Evolutionary conservation across 768 basidiomycete genomes (phyloP).

Genomic region (Rhodosporidiobolus odoratus): DNA sequence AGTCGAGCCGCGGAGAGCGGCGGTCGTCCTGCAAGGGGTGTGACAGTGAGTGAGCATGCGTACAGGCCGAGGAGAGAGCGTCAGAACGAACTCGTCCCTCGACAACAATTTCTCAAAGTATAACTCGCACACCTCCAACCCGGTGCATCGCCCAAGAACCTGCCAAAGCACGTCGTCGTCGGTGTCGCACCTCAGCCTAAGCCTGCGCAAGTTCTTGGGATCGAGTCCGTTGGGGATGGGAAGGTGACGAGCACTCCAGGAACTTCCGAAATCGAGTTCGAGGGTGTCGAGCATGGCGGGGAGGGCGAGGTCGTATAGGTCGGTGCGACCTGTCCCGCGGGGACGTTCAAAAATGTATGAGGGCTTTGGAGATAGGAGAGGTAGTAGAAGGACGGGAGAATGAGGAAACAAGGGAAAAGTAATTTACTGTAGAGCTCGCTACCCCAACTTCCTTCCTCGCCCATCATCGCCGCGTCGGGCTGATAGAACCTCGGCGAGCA

Average conservation of each 20-base stretch:
- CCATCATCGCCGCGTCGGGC: neutral
- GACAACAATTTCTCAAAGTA: conserved; percentile 10
- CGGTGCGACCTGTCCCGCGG: no score
- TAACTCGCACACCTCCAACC: conserved; percentile 11
- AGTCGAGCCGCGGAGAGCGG: neutral
- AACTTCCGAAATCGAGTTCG: conserved; percentile 6
- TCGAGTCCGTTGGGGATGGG: neutral
- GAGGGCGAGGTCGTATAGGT: neutral
- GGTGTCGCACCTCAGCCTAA: neutral
- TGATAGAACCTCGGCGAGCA: conserved; percentile 5
- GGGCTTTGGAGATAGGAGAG: no score
- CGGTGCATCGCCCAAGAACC: neutral
- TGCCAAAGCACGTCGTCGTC: conserved; percentile 1
- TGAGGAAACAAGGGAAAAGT: neutral
- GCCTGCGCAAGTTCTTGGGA: neutral
- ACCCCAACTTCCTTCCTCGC: neutral
- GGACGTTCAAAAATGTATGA: no score
- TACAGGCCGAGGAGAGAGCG: neutral
- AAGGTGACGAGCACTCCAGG: neutral
- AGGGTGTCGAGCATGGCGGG: neutral
- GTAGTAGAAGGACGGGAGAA: no score
- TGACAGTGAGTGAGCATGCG: neutral
- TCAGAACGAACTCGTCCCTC: neutral
- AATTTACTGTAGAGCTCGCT: neutral
- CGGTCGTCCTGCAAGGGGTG: neutral